A percentile compares a stretch with the other conserved stretches of the same genome.
Evolutionary conservation across 371 early-diverging fungal species (phyloP).

Genomic region (Lichtheimia ramosa): DNA sequence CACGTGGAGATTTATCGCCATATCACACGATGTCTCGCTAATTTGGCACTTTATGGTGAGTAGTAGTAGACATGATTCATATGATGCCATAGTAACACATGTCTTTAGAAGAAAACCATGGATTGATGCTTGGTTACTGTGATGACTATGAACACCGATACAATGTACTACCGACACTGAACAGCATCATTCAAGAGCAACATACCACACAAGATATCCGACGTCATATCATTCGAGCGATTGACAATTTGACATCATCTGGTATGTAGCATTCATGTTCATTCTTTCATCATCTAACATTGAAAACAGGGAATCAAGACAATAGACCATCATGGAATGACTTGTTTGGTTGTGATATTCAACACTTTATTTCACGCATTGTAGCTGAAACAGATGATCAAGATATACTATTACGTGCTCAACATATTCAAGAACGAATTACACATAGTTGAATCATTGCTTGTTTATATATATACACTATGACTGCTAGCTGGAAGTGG

Average conservation of each 20-base stretch:
- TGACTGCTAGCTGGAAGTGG: too few species aligned
- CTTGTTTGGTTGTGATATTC: constrained; percentile 15
- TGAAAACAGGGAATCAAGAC: too few species aligned
- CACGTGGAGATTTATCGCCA: constrained; percentile 51
- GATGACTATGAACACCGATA: constrained; percentile 12
- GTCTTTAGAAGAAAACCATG: constrained; percentile 25
- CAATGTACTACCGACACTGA: constrained; percentile 52
- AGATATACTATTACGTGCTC: constrained; percentile 35
- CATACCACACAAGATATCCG: constrained; percentile 31
- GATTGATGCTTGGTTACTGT: constrained; percentile 18
- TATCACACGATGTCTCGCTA: constrained; percentile 58
- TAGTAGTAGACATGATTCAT: too few species aligned
- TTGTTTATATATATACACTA: too few species aligned
- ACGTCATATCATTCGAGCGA: constrained; percentile 43
- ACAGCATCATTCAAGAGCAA: constrained; percentile 35
- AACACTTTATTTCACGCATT: constrained; percentile 17
- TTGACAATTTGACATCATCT: constrained; percentile 41
- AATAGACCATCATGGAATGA: constrained; percentile 4
- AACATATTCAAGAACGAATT: constrained; percentile 16
- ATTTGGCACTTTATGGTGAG: constrained; percentile 58
- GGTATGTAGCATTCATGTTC: constrained; percentile 14
- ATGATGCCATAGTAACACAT: constrained; percentile 8
- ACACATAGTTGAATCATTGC: too few species aligned
- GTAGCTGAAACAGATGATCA: constrained; percentile 15
- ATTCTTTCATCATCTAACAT: too few species aligned